Evolutionary conservation across 768 basidiomycete genomes (phyloP), one percentile per base, ranked within the genome.

Genomic region (Agrocybe chaxingu): DNA sequence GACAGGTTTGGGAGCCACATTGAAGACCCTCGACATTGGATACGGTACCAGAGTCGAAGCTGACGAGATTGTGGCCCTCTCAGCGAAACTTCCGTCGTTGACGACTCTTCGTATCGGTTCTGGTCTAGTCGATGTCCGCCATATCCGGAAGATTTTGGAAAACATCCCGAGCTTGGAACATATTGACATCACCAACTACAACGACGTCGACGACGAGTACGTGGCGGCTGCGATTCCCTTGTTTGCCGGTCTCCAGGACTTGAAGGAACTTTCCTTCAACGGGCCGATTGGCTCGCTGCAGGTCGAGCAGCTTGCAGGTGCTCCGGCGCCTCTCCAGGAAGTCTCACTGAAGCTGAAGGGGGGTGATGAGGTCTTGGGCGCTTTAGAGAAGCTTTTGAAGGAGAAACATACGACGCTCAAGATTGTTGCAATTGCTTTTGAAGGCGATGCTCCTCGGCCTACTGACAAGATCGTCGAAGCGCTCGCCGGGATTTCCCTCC

Each of bases 21-120:
- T 52, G 9, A 47, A 46, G 12, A 19, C 30, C 4, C 45, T 52
- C 33, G 51, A 52, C 19, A 47, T 52, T n/a, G 51, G 51, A 36
- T 47, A 41, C 18, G 51, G 37, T 7, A 52, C 51, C 31, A 11
- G 3, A 1, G 12, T 52, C 6, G 32, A 33, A 9, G n/a, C 24
- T 9, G 31, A 32, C 12, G 13, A 52, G 42, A n/a, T 52, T 16
- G 40, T 42, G 13, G 19, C 30, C 9, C 24, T 47, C 39, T 40
- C 51, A 5, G 12, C 38, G 24, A 46, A 52, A 42, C 9, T 47
- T 5, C n/a, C 51, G 10, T 46, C 39, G 3, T 35, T 52, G 24
- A 52, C 12, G 11, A 19, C 24, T 6, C 16, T 52, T 9, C 24
- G 18, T 24, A 16, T 52, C n/a, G 37, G 31, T 24, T 24, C 24